Evolutionary conservation across 257 asterid species (phyloP).

Genomic region (Solanum rostratum): DNA sequence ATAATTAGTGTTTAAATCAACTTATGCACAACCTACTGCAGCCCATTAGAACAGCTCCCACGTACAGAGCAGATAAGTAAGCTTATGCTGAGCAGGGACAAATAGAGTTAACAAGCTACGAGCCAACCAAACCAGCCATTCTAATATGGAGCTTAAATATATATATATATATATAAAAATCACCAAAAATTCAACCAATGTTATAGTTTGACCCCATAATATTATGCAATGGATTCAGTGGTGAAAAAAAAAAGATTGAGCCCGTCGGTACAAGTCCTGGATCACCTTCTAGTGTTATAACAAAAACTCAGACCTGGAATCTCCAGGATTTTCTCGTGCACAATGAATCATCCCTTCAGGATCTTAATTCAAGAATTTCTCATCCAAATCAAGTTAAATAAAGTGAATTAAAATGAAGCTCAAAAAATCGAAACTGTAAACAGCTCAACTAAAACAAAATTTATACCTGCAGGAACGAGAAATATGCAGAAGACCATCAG

Average conservation of each 20-base stretch:
- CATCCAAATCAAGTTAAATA: not conserved
- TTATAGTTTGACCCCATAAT: not conserved
- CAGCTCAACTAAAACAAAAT: not conserved
- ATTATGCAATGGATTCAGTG: not conserved
- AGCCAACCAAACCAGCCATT: not conserved
- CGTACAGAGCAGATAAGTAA: not conserved
- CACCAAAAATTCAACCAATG: not conserved
- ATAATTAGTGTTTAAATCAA: not conserved
- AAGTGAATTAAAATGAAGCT: not conserved
- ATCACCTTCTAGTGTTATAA: not conserved
- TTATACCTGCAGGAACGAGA: constrained; percentile 49
- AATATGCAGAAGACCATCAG: constrained; percentile 50
- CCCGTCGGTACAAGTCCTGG: not conserved
- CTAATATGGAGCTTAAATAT: not conserved
- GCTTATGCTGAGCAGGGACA: not conserved
- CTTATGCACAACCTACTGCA: not conserved
- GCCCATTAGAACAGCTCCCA: not conserved
- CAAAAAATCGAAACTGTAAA: not conserved
- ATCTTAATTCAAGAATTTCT: not conserved
- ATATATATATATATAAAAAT: not conserved
- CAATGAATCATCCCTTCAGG: not conserved
- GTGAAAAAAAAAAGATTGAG: not conserved
- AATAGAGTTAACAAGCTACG: not conserved
- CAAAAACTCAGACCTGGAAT: not conserved
- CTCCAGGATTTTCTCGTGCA: not conserved